Percentiles rank a stretch among this genome's conserved stretches.
These are phyloP conservation scores for Mycogone perniciosa DNA, from an alignment of 2,329 filamentous ascomycete species.

Conservation along the genomic window DNA sequence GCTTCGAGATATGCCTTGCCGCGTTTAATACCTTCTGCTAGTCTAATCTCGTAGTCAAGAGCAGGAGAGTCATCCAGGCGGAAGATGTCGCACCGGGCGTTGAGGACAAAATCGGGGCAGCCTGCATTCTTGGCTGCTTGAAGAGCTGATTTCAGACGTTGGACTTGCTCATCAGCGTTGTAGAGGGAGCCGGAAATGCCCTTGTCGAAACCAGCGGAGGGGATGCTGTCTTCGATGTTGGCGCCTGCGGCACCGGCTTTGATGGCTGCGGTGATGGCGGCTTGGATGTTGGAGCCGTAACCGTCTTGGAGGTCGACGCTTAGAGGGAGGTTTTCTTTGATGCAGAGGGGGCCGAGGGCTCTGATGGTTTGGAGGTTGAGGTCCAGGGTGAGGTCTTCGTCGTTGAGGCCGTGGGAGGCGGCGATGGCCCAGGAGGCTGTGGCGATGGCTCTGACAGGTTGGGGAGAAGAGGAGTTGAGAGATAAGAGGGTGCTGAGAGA, in stretches of 20 bases:
- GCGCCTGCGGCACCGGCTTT: slow-evolving; percentile 47
- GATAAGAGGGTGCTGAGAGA: slow-evolving; percentile 40
- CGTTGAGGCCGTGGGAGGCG: slow-evolving; percentile 35
- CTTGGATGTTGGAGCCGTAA: slow-evolving; percentile 42
- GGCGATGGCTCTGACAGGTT: slow-evolving; percentile 38
- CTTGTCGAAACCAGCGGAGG: slow-evolving; percentile 28
- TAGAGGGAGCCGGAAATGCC: slow-evolving; percentile 28
- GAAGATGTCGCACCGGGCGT: slow-evolving; percentile 52
- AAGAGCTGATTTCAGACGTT: slow-evolving; percentile 38
- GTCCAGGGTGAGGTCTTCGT: slow-evolving; percentile 43
- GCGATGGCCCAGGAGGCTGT: slow-evolving; percentile 48
- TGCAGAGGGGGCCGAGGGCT: slow-evolving; percentile 38
- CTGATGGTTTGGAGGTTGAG: slow-evolving; percentile 44
- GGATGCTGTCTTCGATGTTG: slow-evolving; percentile 51
- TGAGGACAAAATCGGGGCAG: slow-evolving; percentile 50
- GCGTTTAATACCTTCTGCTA: slow-evolving; percentile 45
- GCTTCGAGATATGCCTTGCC: slow-evolving; percentile 52
- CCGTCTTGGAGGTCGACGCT: slow-evolving; percentile 57
- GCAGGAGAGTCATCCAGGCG: slow-evolving; percentile 24
- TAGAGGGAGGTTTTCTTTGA: slow-evolving; percentile 38
- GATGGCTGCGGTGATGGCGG: slow-evolving; percentile 40
- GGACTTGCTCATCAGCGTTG: slow-evolving; percentile 38
- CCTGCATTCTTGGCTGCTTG: slow-evolving; percentile 38
- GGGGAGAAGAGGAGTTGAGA: slow-evolving; percentile 29
- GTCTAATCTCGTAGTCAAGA: slow-evolving; percentile 25